Evolutionary conservation across 495 filamentous ascomycete species (phyloP), one percentile per base, ranked within the genome.

Genomic region (Penicillium canescens): DNA sequence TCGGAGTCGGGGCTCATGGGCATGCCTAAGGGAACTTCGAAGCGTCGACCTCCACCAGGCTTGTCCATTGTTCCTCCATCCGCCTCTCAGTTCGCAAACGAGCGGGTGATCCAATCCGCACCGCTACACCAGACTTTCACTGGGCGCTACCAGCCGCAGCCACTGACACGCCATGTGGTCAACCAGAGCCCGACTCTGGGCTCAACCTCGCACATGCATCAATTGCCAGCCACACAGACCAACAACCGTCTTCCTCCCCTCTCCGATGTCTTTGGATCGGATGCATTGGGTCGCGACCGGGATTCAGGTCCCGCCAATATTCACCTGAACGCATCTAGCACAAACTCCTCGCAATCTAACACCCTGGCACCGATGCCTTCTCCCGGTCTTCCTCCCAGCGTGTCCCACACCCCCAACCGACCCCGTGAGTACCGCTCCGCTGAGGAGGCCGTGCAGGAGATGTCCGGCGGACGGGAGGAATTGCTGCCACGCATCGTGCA

Each of bases 61-160:
- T 74, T 98, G 45, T 94, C 92, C 47, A 98, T 98, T 55, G 88
- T 93, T n/a, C 91, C 94, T 13, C 94, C 94, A 0, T 91, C 92
- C n/a, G 91, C 95, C 56, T 84, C 92, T 50, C 90, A 95, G 42
- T 98, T 98, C 62, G 92, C 94, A 46, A 87, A 94, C 63, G 94
- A 98, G 73, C 81, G 94, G 50, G 92, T 98, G 26, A 93, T 98
- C 50, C 94, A 98, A 73, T 98, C 94, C 5, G 94, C 94, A 3
- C 94, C 94, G 12, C 78, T 98, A n/a, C 82, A 96, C 63, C 92
- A 96, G 68, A 92, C 90, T 12, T 98, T 98, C 69, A 96, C 94
- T 12, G 93, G 94, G 40, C 82, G 90, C 53, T 87, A 93, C 59
- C 85, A 91, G 60, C 84, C 90, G 12, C 88, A 90, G 59, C 89